A percentile compares a stretch with the other conserved stretches of the same genome.
Evolutionary conservation across 1,139 yeast genomes (phyloP).

Genomic region (Blastobotrys proliferans): DNA sequence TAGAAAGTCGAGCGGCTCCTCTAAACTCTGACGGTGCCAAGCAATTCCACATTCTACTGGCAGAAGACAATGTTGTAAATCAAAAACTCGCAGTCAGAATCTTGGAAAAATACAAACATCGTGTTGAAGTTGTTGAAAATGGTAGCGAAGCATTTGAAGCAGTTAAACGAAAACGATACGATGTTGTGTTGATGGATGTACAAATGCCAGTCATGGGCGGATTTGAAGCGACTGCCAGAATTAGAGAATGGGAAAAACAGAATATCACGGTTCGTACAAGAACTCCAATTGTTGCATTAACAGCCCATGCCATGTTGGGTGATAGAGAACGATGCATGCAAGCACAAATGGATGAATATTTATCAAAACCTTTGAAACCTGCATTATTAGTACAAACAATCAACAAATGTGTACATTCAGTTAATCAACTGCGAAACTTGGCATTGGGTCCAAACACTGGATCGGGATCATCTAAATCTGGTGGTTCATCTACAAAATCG

Average conservation of each 20-base stretch:
- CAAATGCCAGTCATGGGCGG: conserved; percentile 97
- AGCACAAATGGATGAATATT: conserved; percentile 88
- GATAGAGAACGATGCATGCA: conserved; percentile 81
- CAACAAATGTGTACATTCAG: conserved; percentile 67
- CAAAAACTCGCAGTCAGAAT: conserved; percentile 83
- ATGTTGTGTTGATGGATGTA: conserved; percentile 86
- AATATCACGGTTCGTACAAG: conserved; percentile 70
- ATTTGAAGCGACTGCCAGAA: conserved; percentile 81
- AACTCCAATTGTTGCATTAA: conserved; percentile 82
- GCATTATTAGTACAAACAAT: conserved; percentile 78
- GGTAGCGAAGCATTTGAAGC: conserved; percentile 82
- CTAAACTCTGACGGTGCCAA: conserved; percentile 75
- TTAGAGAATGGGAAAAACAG: conserved; percentile 83
- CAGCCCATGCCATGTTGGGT: conserved; percentile 91
- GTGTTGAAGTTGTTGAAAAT: conserved; percentile 78
- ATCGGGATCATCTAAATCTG: background rate
- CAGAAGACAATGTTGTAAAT: conserved; percentile 83
- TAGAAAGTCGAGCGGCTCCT: conserved; percentile 77
- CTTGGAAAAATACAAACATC: conserved; percentile 77
- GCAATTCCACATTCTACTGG: conserved; percentile 68
- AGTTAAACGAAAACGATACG: conserved; percentile 60
- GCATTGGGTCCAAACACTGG: conserved; percentile 31
- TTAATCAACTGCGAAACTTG: conserved; percentile 37
- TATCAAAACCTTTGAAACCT: conserved; percentile 83
- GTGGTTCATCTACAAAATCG: background rate